Percentiles rank a stretch among this genome's conserved stretches.
These are phyloP conservation scores for Trichoderma gamsii DNA, from an alignment of 495 filamentous ascomycete species.

Conservation along the genomic window DNA sequence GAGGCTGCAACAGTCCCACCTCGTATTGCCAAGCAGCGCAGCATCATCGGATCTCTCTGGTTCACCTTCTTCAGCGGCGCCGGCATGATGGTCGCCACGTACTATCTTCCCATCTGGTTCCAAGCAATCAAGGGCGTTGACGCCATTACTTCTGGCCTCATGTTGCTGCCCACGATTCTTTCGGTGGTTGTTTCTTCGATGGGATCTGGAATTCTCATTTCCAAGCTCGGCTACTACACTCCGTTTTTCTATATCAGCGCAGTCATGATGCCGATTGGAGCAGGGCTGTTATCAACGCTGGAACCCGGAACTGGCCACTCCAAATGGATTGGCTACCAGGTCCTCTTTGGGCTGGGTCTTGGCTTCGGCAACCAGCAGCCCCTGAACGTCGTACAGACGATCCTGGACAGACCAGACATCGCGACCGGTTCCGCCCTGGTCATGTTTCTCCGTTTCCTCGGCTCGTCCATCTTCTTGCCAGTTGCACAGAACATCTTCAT, in stretches of 20 bases:
- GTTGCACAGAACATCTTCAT: slow-evolving; percentile 55
- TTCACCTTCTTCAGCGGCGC: slow-evolving; percentile 47
- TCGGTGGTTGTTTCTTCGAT: slow-evolving; percentile 34
- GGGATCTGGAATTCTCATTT: slow-evolving; percentile 40
- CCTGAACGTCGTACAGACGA: slow-evolving; percentile 47
- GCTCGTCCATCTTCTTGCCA: slow-evolving; percentile 56
- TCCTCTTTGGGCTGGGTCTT: slow-evolving; percentile 56
- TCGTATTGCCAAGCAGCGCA: slow-evolving; percentile 61
- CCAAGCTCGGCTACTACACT: slow-evolving; percentile 52
- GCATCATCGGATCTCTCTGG: slow-evolving; percentile 47
- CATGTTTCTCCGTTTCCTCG: slow-evolving; percentile 55
- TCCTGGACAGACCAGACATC: slow-evolving; percentile 48
- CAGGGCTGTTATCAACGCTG: slow-evolving; percentile 60
- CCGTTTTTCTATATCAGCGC: slow-evolving; percentile 48
- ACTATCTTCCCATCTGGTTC: slow-evolving; percentile 62
- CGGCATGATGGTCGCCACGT: slow-evolving; percentile 59
- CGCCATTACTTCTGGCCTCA: slow-evolving; percentile 47
- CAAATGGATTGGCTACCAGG: slow-evolving; percentile 64
- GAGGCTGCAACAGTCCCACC: slow-evolving; percentile 66
- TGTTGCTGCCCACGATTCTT: slow-evolving; percentile 42
- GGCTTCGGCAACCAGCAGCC: slow-evolving; percentile 58
- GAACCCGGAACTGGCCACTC: slow-evolving; percentile 40
- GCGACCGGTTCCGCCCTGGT: slow-evolving; percentile 56
- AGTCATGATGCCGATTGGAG: slow-evolving; percentile 51
- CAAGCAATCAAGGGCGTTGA: slow-evolving; percentile 55